phyloP scores from a whole-genome alignment of 805 yeast genomes.

The Suhomyces sp. region DNA sequence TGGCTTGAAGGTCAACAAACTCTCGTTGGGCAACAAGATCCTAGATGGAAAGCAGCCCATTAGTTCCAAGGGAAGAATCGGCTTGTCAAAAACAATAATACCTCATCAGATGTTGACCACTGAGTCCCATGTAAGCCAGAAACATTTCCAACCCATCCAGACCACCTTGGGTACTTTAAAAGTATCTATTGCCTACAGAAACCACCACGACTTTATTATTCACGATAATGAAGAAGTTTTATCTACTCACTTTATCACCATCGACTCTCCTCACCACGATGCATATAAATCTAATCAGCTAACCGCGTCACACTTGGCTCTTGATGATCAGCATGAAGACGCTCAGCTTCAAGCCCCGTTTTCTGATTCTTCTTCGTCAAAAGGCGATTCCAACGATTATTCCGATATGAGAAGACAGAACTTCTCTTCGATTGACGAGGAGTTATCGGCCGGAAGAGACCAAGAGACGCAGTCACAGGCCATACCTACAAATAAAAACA shows the following conservation, averaged over 20 bases:
- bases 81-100: conserved; percentile 68
- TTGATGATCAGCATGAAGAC: not conserved
- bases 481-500: not conserved
- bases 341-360: not conserved
- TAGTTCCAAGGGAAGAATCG: conserved; percentile 78
- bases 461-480: not conserved
- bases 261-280: conserved; percentile 31
- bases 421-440: not conserved
- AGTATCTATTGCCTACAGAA: conserved; percentile 77
- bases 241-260: conserved; percentile 52
- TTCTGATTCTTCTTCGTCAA: not conserved
- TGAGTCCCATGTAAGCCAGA: conserved; percentile 56
- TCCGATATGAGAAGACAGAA: conserved; percentile 1
- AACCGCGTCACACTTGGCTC: not conserved
- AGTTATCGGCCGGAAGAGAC: conserved; percentile 1
- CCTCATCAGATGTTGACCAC: conserved; percentile 35
- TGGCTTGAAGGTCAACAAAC: conserved; percentile 13
- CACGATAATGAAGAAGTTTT: conserved; percentile 64
- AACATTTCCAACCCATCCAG: conserved; percentile 63
- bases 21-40: conserved; percentile 56
- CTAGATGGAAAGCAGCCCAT: conserved; percentile 79
- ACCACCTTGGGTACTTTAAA: conserved; percentile 74
- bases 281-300: not conserved
- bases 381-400: not conserved
- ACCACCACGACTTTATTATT: conserved; percentile 63